Percentiles rank a stretch among this genome's conserved stretches.
phyloP scores from a whole-genome alignment of 768 basidiomycete species.

The Suillus weaverae region DNA sequence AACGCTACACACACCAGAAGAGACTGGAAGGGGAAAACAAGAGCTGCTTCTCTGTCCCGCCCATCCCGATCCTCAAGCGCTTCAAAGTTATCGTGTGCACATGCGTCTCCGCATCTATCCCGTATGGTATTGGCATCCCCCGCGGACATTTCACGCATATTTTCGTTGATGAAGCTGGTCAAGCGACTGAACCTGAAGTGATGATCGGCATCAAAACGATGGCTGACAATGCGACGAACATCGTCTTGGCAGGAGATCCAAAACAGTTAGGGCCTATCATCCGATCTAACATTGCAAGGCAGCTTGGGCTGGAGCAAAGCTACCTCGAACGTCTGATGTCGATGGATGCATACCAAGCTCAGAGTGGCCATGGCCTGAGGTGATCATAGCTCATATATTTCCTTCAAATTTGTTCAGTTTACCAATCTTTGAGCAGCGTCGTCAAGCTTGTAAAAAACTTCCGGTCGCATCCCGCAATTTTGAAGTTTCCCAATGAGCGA shows the following conservation, averaged over 20 bases:
- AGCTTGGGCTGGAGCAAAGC: conserved; percentile 57
- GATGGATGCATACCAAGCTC: conserved; percentile 41
- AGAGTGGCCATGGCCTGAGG: conserved; percentile 37
- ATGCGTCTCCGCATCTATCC: conserved; percentile 60
- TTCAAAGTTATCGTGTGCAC: conserved; percentile 63
- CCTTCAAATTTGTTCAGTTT: neutral
- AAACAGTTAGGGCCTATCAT: conserved; percentile 74
- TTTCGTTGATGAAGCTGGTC: conserved; percentile 72
- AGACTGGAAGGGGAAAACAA: conserved; percentile 12
- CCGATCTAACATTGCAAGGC: conserved; percentile 53
- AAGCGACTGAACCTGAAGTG: conserved; percentile 68
- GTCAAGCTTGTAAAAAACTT: conserved; percentile 67
- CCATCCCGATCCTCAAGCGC: conserved; percentile 35
- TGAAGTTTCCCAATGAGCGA: conserved; percentile 58
- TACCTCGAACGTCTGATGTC: conserved; percentile 63
- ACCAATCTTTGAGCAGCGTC: conserved; percentile 38
- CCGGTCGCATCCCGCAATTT: conserved; percentile 60
- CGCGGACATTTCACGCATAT: conserved; percentile 68
- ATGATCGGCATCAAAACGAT: conserved; percentile 64
- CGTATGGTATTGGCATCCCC: conserved; percentile 54
- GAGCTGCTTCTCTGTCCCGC: conserved; percentile 38
- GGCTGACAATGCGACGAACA: conserved; percentile 50
- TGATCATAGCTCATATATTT: conserved; percentile 21
- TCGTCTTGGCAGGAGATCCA: conserved; percentile 68
- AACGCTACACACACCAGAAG: conserved; percentile 40